Conservation (phyloP, 2,329 filamentous ascomycete species). For the Ophiosphaerella herpotricha region DNA sequence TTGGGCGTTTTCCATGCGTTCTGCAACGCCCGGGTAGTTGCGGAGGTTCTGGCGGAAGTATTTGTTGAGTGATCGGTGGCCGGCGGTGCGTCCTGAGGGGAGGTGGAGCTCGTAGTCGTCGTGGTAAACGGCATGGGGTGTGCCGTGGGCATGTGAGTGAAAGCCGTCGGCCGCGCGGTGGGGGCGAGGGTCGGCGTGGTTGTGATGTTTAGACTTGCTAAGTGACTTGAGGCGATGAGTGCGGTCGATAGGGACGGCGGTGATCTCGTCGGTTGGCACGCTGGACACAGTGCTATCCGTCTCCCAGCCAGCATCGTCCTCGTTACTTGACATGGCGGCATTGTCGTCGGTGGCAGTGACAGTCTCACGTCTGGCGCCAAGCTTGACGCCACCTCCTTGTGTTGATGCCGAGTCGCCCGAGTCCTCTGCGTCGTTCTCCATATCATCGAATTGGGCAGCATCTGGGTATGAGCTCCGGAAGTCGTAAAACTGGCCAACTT, state of each 20-base stretch:
- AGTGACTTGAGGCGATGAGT: slow-evolving; percentile 74
- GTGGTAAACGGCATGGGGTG: slow-evolving; percentile 78
- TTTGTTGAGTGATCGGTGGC: slow-evolving; percentile 82
- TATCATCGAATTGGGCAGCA: slow-evolving; percentile 64
- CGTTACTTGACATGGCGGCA: slow-evolving; percentile 53
- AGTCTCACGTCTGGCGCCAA: slow-evolving; percentile 64
- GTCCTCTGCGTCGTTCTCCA: slow-evolving; percentile 42
- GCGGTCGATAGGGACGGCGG: slow-evolving; percentile 75
- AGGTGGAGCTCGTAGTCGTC: slow-evolving; percentile 94
- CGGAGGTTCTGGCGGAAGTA: slow-evolving; percentile 94
- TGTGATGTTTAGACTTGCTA: slow-evolving; percentile 75
- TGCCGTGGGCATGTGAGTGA: slow-evolving; percentile 78
- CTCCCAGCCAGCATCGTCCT: slow-evolving; percentile 86
- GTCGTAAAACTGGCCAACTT: slow-evolving; percentile 96
- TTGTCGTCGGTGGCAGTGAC: slow-evolving; percentile 45
- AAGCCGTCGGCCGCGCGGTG: slow-evolving; percentile 78
- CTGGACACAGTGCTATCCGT: slow-evolving; percentile 89
- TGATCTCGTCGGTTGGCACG: slow-evolving; percentile 82
- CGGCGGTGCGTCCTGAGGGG: slow-evolving; percentile 84
- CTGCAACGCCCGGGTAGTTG: slow-evolving; percentile 77
- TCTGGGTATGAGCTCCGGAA: slow-evolving; percentile 96
- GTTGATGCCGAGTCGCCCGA: slow-evolving; percentile 55
- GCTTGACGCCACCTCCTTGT: slow-evolving; percentile 66
- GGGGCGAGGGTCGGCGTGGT: slow-evolving; percentile 69
- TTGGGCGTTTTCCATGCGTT: slow-evolving; percentile 71